phyloP scores from a whole-genome alignment of 73 alveolate species.

The Uronychia binucleata region DNA sequence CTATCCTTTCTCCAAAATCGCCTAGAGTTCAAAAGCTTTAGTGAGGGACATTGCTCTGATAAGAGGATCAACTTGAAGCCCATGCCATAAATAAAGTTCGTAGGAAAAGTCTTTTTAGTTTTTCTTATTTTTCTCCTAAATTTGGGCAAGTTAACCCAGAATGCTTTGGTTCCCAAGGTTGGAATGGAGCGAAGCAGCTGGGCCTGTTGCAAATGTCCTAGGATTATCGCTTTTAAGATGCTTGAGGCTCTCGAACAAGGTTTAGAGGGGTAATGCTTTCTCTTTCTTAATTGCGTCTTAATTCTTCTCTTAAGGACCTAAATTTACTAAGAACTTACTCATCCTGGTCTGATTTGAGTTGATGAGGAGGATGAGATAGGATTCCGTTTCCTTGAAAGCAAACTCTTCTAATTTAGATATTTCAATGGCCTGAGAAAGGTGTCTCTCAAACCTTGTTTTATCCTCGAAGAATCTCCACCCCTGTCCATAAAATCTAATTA shows the following conservation, averaged over 20 bases:
- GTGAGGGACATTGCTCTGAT: constrained; percentile 91
- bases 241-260: constrained; percentile 47
- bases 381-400: not conserved
- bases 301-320: not conserved
- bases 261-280: constrained; percentile 95
- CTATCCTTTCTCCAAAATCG: constrained; percentile 58
- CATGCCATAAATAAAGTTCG: constrained; percentile 98
- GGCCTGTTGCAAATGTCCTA: not conserved
- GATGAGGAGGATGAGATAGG: not conserved
- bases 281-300: constrained; percentile 58
- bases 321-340: not conserved
- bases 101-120: constrained; percentile 69
- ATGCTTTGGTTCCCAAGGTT: not conserved
- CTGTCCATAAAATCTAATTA: constrained; percentile 33
- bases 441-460: constrained; percentile 24
- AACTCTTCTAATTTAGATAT: constrained; percentile 22
- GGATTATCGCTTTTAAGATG: not conserved
- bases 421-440: constrained; percentile 27
- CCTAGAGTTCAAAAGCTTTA: constrained; percentile 93
- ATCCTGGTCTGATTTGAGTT: not conserved
- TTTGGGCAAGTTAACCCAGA: not conserved
- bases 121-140: not conserved
- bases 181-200: not conserved
- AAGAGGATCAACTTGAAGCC: constrained; percentile 88
- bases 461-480: constrained; percentile 63